Base-by-base conservation (phyloP, 441 rosid genomes). In the Mallotus japonicus region DNA sequence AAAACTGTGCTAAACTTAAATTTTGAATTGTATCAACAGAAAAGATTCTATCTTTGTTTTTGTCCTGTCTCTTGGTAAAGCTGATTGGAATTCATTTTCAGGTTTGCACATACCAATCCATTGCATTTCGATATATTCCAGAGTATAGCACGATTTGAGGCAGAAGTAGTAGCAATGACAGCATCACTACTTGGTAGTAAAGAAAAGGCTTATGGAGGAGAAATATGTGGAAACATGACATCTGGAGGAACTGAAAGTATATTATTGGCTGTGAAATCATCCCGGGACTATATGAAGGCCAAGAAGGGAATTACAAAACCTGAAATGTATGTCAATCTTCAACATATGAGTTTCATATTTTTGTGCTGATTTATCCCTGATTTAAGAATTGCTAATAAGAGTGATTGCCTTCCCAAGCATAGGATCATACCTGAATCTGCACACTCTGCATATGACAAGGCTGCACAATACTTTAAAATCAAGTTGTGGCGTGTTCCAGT, bases 41-140 rank as follows among this genome's bases (percentile, higher is more conserved):
- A 37, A 37, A 37, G 40, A 37, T 37, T 37, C 40, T 37, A 37
- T 37, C 60, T 2, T 47, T 4, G 14, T 16, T 46, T 14, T 50
- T 28, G 53, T 37, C 40, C 40, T 20, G 40, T 44, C 65, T 67
- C 5, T 37, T 37, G 40, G 40, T 37, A 4, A 37, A 37, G 40
- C 40, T 73, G 32, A 42, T 75, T 54, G 65, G 44, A 57, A 76
- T 76, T 47, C 37, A 17, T 77, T 81, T 77, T 77, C 88, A 93
- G 99, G 99, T 95, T 95, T 88, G 85, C 94, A 20, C 99, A 93
- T 81, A 93, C 99, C 79, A 95, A 95, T 82, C 99, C 97, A 9
- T 80, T 95, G 83, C 99, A 95, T 80, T 63, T 87, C 67, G 97
- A 95, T 62, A 90, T 93, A 62, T 95, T 93, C 86, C 93, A 84